phyloP scores from a whole-genome alignment of 2,329 filamentous ascomycete genomes.

The Cercospora canescens region DNA sequence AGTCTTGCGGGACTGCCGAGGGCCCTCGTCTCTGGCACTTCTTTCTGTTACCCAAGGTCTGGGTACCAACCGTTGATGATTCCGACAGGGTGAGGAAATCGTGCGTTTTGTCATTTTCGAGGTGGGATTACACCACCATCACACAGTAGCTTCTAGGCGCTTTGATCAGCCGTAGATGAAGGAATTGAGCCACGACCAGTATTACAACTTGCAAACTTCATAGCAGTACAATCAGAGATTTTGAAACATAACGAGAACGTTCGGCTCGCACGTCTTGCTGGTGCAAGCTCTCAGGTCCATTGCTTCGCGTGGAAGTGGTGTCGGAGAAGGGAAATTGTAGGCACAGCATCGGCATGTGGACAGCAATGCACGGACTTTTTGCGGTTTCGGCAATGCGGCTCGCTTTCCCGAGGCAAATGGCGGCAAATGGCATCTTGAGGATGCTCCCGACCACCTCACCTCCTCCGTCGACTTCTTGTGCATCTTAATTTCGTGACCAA shows the following conservation, averaged over 20 bases:
- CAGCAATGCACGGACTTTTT: not conserved
- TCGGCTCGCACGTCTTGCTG: too few relatives aligned
- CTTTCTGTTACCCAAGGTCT: too few relatives aligned
- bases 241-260: too few relatives aligned
- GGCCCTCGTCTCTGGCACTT: too few relatives aligned
- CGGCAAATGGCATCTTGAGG: not conserved
- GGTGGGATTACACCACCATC: not conserved
- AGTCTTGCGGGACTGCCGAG: too few relatives aligned
- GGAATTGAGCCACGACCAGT: not conserved
- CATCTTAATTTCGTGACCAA: not conserved
- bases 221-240: too few relatives aligned
- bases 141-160: not conserved
- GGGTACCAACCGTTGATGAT: not conserved
- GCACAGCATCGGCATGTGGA: conserved; percentile 1
- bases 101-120: not conserved
- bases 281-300: too few relatives aligned
- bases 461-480: not conserved
- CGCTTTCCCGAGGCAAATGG: not conserved
- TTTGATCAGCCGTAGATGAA: not conserved
- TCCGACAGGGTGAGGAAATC: not conserved
- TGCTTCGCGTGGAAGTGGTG: not conserved
- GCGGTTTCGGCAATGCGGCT: not conserved
- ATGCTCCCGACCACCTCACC: not conserved
- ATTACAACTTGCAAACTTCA: too few relatives aligned
- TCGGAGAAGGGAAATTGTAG: not conserved